Percentiles rank a stretch among this genome's conserved stretches.
phyloP scores from a whole-genome alignment of 208 protist genomes.

The Trypanosoma vivax region DNA sequence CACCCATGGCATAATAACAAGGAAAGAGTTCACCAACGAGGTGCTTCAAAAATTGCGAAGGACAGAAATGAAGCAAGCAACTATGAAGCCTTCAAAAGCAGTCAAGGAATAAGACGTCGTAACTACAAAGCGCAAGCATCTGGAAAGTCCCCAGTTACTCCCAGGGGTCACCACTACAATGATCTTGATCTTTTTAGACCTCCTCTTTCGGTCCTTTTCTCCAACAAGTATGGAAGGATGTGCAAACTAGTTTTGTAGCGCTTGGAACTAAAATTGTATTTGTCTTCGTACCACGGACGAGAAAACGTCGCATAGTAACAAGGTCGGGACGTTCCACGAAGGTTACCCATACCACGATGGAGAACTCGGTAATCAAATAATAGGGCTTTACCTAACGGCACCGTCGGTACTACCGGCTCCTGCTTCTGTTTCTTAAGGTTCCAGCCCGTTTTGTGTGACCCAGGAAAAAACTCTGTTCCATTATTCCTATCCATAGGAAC shows the following conservation, averaged over 20 bases:
- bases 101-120: too few species aligned
- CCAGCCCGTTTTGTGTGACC: conserved; percentile 21
- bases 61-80: too few species aligned
- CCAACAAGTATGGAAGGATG: conserved; percentile 22
- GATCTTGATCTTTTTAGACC: conserved; percentile 7
- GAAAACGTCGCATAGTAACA: conserved; percentile 59
- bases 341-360: conserved; percentile 49
- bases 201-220: conserved; percentile 6
- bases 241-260: conserved; percentile 35
- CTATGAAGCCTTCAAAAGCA: too few species aligned
- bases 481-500: conserved; percentile 41
- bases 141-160: too few species aligned
- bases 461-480: conserved; percentile 54
- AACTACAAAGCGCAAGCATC: too few species aligned
- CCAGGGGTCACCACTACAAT: conserved; percentile 1
- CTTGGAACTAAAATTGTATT: conserved; percentile 45
- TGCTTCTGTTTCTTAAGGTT: conserved; percentile 2
- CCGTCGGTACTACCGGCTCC: conserved; percentile 24
- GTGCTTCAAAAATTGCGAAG: too few species aligned
- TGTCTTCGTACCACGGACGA: conserved; percentile 51
- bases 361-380: conserved; percentile 66
- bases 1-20: too few species aligned
- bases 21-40: too few species aligned
- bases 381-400: conserved; percentile 32
- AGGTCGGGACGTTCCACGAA: conserved; percentile 24